Conservation (phyloP, 139 green algal species). For the Chlamydomonas sp. region DNA sequence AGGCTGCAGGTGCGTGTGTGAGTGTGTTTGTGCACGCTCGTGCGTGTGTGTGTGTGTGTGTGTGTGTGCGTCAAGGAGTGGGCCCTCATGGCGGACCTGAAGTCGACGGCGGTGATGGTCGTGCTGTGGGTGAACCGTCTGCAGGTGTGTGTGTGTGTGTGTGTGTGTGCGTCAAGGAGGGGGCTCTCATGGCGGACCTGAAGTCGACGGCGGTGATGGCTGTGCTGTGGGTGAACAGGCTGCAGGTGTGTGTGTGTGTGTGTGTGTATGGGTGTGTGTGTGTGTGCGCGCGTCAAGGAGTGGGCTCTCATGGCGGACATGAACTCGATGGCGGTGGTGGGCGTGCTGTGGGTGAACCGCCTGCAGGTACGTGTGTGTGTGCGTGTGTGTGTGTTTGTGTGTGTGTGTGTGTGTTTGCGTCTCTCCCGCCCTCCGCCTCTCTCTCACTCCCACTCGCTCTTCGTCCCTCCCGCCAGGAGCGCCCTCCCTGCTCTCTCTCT, state of each 20-base stretch:
- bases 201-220: background rate
- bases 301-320: background rate
- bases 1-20: background rate
- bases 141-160: background rate
- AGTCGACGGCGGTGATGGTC: background rate
- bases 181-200: background rate
- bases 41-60: too few species aligned
- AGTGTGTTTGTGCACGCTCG: too few species aligned
- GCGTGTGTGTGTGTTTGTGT: too few species aligned
- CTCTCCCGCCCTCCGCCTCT: too few species aligned
- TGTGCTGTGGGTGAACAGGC: background rate
- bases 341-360: background rate
- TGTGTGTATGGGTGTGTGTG: too few species aligned
- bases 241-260: background rate
- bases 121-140: slow-evolving; percentile 1
- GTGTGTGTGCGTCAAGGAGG: too few species aligned
- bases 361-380: background rate
- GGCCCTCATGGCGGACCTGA: background rate
- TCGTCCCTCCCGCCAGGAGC: too few species aligned
- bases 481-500: too few species aligned
- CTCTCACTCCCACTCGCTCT: too few species aligned
- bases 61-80: too few species aligned
- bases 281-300: too few species aligned
- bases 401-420: too few species aligned
- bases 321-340: background rate